Evolutionary conservation across 805 yeast genomes (phyloP), one percentile per base, ranked within the genome.

Genomic region (Saccharomycopsis capsularis): DNA sequence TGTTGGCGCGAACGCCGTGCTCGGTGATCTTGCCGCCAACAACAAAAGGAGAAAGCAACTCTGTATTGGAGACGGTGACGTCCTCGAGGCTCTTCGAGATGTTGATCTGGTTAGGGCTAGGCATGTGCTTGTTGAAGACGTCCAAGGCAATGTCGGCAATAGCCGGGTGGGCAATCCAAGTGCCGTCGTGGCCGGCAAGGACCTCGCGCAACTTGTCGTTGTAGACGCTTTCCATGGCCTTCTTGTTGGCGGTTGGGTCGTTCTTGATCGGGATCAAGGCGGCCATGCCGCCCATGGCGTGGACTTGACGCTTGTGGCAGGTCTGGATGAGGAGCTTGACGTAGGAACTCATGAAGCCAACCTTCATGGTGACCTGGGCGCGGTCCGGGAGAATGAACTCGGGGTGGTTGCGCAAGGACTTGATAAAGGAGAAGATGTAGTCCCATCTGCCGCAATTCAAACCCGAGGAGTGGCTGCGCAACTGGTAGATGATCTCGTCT

Each of bases 381-480:
- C 87, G 75, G 67, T 81, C 86, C 23, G 88, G 86, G 53, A 81
- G 73, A 54, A 80, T 68, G 58, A 76, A 81, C 57, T 75, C 79
- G 43, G 76, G 70, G 64, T 79, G 81, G 60, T 73, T 74, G 60
- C 85, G 70, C 63, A 82, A 72, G 46, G 77, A 75, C 68, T 82
- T 82, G 66, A 79, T 79, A 65, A 75, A 79, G 46, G 81, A 75
- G 75, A 81, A 82, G 57, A 81, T 80, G 70, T 81, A 81, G 62
- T 82, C 87, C 87, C 87, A 81, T 60, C 86, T 72, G 57, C 87
- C 87, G 65, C 87, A 81, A 71, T 81, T 82, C 62, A 81, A 74
- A 36, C 87, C 88, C 30, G 82, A 78, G 51, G 79, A 77, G 69
- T 82, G 87, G 61, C 76, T 77, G 60, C 85, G 74, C 60, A 81